These are phyloP conservation scores for Pterocarpus macrocarpus DNA, from an alignment of 306 rosid genomes.

Conservation along the genomic window DNA sequence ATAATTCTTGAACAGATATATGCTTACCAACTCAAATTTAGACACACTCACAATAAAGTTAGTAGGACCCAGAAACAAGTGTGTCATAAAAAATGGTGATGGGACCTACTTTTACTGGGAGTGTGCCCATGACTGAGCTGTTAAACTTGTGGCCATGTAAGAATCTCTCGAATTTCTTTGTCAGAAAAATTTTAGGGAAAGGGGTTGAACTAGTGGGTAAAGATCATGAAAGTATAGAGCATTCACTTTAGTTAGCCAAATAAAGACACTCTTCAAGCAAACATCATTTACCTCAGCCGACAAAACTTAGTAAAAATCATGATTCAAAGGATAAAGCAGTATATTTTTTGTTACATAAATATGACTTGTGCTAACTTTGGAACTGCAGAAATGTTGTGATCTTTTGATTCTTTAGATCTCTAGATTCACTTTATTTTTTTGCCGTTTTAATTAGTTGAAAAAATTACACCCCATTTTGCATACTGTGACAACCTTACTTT, in stretches of 20 bases:
- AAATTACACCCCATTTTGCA: neutral
- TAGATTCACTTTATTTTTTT: neutral
- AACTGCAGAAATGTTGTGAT: neutral
- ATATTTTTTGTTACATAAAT: neutral
- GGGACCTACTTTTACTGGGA: no score
- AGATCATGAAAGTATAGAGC: conserved; percentile 4
- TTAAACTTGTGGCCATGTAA: no score
- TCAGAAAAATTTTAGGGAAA: neutral
- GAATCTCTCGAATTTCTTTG: neutral
- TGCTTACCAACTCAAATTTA: no score
- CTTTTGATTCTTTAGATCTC: neutral
- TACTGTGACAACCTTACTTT: neutral
- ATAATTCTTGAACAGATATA: no score
- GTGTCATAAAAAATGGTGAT: no score
- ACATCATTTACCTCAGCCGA: neutral
- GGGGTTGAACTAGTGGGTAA: neutral
- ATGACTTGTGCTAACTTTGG: neutral
- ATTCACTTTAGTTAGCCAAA: conserved; percentile 2
- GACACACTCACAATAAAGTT: no score
- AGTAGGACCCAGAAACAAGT: no score
- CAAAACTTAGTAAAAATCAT: neutral
- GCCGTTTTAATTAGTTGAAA: no score
- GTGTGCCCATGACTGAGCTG: no score
- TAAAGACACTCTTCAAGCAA: neutral
- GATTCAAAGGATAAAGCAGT: neutral